Base-by-base conservation (phyloP, 2,329 filamentous ascomycete species). In the Dichotomopilus funicola region DNA sequence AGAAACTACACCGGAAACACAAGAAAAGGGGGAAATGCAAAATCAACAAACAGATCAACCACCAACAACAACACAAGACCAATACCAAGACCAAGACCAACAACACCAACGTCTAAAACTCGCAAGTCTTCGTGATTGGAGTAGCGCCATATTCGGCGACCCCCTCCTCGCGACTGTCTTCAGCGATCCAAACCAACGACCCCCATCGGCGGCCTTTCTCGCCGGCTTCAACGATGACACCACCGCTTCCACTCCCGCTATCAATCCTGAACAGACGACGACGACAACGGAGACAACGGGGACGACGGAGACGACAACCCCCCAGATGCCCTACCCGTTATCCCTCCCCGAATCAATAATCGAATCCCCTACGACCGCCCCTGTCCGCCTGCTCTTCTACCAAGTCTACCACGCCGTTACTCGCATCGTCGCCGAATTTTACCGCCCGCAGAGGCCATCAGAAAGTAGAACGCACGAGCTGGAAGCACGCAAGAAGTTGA, bases 91-190 rank as follows among this genome's bases (percentile, higher is more conserved):
- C 38, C 27, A 43, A 27, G 51, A 56, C 33, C 55, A 9, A 45
- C 48, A 6, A 47, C 48, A 27, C 51, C 35, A 19, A 51, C 38
- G 6, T 43, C 51, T 76, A 11, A 64, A 63, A 27, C 65, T 83
- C 11, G 77, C 73, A 0, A 80, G 80, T 0, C 65, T 85, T n/a
- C 72, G 73, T 36, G 78, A 81, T 67, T 85, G 81, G 81, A 78
- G 78, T 57, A 78, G 76, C 56, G 77, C 78, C 44, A 61, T 83
- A 9, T 85, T 85, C 59, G 82, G 81, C 9, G 82, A 85, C 58
- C 80, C 81, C 0, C 64, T 85, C 2, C 70, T 86, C 49, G 73
- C 77, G 2, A 71, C 70, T 3, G 72, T 72, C 6, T 80, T 84
- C 60, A 73, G 70, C 61, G 71, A 74, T 11, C 65, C 54, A 36